A percentile compares a stretch with the other conserved stretches of the same genome.
These are phyloP conservation scores for Neocatenulostroma microsporum DNA, from an alignment of 2,329 filamentous ascomycete genomes.

Conservation along the genomic window DNA sequence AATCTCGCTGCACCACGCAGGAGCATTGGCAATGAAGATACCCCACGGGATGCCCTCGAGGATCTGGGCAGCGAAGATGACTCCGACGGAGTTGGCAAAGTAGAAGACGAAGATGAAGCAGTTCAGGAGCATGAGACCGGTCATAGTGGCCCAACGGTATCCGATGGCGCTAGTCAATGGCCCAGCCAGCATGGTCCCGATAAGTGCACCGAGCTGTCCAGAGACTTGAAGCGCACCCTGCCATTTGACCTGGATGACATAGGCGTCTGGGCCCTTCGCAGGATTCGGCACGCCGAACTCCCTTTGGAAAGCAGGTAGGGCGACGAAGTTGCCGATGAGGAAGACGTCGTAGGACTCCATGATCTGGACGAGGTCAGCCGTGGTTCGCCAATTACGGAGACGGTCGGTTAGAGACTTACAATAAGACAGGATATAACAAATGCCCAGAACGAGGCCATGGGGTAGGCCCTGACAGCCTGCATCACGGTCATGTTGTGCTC, in stretches of 20 bases:
- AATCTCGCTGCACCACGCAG: slow-evolving; percentile 56
- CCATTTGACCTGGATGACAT: slow-evolving; percentile 47
- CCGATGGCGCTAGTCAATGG: slow-evolving; percentile 53
- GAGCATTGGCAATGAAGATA: slow-evolving; percentile 58
- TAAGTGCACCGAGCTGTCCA: slow-evolving; percentile 52
- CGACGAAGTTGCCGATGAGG: slow-evolving; percentile 53
- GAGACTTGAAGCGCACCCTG: slow-evolving; percentile 50
- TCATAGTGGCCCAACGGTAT: slow-evolving; percentile 53
- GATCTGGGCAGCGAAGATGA: slow-evolving; percentile 48
- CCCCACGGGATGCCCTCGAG: slow-evolving; percentile 59
- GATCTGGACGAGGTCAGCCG: slow-evolving; percentile 39
- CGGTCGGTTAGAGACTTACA: slow-evolving; percentile 34
- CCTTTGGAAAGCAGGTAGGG: slow-evolving; percentile 40
- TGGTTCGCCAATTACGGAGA: slow-evolving; percentile 6
- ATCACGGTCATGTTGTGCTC: slow-evolving; percentile 46
- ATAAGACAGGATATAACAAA: slow-evolving; percentile 51
- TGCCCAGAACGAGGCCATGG: slow-evolving; percentile 48
- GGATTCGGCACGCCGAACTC: slow-evolving; percentile 39
- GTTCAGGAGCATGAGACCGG: slow-evolving; percentile 50
- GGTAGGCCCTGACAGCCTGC: slow-evolving; percentile 45
- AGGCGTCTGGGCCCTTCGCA: slow-evolving; percentile 22
- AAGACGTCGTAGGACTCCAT: slow-evolving; percentile 60
- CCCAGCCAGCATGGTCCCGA: slow-evolving; percentile 53
- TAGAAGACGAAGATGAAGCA: slow-evolving; percentile 54
- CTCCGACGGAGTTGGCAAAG: slow-evolving; percentile 43